These are phyloP conservation scores for Mesotaenium endlicherianum DNA, from an alignment of 139 green algal species.

Conservation along the genomic window DNA sequence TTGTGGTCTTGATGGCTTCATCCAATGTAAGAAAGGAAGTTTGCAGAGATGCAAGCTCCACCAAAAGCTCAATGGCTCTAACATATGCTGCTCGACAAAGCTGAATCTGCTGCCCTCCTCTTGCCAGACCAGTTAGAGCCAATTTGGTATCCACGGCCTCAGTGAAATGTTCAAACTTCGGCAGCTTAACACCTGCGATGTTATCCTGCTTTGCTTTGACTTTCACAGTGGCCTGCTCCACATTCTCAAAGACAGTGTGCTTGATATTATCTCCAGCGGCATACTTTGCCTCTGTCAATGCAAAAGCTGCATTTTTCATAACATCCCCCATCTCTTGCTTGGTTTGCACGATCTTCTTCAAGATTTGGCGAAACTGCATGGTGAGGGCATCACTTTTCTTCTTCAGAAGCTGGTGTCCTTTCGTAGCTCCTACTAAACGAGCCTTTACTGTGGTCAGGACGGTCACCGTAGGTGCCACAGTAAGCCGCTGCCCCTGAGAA, in stretches of 20 bases:
- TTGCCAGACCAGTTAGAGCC: conserved; percentile 82
- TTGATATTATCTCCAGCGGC: conserved; percentile 86
- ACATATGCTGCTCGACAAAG: conserved; percentile 47
- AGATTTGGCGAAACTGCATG: conserved; percentile 73
- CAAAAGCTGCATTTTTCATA: conserved; percentile 90
- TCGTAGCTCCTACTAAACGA: conserved; percentile 82
- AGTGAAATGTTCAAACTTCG: conserved; percentile 73
- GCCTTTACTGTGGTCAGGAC: conserved; percentile 88
- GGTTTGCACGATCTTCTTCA: conserved; percentile 79
- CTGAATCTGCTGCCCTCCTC: conserved; percentile 91
- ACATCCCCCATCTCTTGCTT: conserved; percentile 89
- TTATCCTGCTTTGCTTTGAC: conserved; percentile 77
- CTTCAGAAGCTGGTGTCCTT: conserved; percentile 95
- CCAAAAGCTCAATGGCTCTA: conserved; percentile 83
- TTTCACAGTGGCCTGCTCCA: conserved; percentile 60
- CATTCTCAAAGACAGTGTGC: conserved; percentile 92
- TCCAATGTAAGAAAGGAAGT: conserved; percentile 98
- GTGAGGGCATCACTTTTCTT: conserved; percentile 99
- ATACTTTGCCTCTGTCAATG: conserved; percentile 92
- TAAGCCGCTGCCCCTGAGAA: conserved; percentile 45
- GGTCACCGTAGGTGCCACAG: conserved; percentile 87
- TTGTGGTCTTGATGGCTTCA: conserved; percentile 94
- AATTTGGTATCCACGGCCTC: conserved; percentile 77
- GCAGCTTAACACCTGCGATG: conserved; percentile 96
- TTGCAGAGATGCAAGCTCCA: conserved; percentile 93